Evolutionary conservation across 805 yeast genomes (phyloP).

Genomic region (Lachancea sp.): DNA sequence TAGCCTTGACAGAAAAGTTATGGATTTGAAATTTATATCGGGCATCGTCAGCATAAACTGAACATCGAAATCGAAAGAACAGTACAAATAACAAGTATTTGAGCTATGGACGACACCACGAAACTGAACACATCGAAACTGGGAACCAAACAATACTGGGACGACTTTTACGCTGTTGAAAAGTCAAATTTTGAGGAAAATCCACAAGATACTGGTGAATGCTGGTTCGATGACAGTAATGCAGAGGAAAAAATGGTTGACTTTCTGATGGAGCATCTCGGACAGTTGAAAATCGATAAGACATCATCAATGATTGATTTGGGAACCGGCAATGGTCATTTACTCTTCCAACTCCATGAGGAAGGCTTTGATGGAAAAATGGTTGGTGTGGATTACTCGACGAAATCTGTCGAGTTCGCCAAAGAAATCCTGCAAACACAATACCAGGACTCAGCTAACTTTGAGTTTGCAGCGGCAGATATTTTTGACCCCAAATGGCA

Average conservation of each 20-base stretch:
- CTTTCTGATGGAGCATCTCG: conserved; percentile 51
- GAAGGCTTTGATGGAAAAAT: conserved; percentile 55
- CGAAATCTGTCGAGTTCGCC: conserved; percentile 74
- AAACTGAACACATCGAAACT: conserved; percentile 69
- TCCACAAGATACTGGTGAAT: conserved; percentile 84
- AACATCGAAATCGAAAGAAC: neutral
- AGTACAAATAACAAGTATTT: neutral
- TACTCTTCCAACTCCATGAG: conserved; percentile 61
- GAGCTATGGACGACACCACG: conserved; percentile 35
- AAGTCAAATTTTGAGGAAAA: conserved; percentile 63
- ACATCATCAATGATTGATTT: conserved; percentile 56
- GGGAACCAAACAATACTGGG: conserved; percentile 91
- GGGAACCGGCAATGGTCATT: conserved; percentile 96
- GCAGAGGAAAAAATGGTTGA: conserved; percentile 83
- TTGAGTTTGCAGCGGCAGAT: conserved; percentile 62
- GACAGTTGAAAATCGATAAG: conserved; percentile 29
- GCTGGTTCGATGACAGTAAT: conserved; percentile 94
- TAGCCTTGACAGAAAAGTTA: neutral
- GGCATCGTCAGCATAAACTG: neutral
- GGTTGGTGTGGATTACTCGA: conserved; percentile 83
- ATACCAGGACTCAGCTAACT: conserved; percentile 30
- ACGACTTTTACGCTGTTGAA: conserved; percentile 73
- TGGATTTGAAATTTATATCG: neutral
- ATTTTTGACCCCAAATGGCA: conserved; percentile 43
- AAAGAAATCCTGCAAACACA: conserved; percentile 44